Evolutionary conservation across 2,329 filamentous ascomycete genomes (phyloP), one percentile per base, ranked within the genome.

Genomic region (Canariomyces notabilis): DNA sequence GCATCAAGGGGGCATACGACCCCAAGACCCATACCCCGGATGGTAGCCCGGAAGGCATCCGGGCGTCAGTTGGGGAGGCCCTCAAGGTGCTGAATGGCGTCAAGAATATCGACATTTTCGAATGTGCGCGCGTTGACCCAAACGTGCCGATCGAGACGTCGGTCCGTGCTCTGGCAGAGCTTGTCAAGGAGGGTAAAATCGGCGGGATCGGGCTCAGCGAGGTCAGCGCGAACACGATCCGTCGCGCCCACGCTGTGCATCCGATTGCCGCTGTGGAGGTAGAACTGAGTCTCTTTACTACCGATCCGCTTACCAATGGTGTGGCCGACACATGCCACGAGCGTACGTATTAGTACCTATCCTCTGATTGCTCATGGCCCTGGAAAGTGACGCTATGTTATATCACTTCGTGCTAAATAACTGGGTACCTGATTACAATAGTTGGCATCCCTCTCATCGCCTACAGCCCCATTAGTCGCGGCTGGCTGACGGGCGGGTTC

Each of bases 71-170:
- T 22, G 75, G 80, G 5, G 68, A 75, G 34, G 72, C 68, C 49
- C 55, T 79, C 22, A 34, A 18, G 3, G 44, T 61, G 0, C 50
- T 67, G 9, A 64, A 64, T 21, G 70, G 72, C n/a, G 68, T 61
- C 46, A 74, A 74, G 59, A 70, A 64, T 18, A 63, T 80, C 51
- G 75, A 79, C 59, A 65, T 79, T 42, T 80, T 79, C 47, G 68
- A 74, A 50, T 71, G 64, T 40, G 49, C 49, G 11, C 37, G 49
- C 5, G 34, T 49, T 11, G 50, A 52, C 23, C 32, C 32, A 6
- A 44, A 36, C 6, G 42, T 46, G 7, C 48, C 43, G n/a, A 39
- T 55, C 42, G 37, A 47, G 29, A 39, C 41, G 2, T 34, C 37
- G 5, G 26, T 49, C 23, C 8, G 14, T 7, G 44, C 41, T 16